A percentile compares a stretch with the other conserved stretches of the same genome.
These are phyloP conservation scores for Pseudozyma hubeiensis DNA, from an alignment of 1,284 basidiomycete species.

Conservation along the genomic window DNA sequence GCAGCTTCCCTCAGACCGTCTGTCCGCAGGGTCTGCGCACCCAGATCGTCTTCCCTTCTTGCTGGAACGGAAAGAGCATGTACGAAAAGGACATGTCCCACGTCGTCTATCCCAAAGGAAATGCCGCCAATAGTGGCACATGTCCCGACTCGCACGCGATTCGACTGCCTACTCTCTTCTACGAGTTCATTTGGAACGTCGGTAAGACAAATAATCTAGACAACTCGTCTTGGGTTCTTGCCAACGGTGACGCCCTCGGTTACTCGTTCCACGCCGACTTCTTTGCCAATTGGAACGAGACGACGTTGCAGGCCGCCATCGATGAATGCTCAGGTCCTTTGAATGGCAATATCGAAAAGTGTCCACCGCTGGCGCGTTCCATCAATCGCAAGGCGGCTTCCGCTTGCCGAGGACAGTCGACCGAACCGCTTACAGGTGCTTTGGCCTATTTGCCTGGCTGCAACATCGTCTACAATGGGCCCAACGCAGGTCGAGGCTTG, in stretches of 20 bases:
- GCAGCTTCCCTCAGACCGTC: neutral
- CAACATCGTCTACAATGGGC: constrained; percentile 2
- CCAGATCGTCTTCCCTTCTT: neutral
- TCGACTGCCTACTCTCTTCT: neutral
- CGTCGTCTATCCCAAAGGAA: neutral
- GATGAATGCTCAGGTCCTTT: neutral
- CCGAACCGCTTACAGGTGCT: neutral
- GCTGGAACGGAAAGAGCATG: neutral
- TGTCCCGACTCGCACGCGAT: neutral
- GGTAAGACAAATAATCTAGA: neutral
- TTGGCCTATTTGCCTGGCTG: neutral
- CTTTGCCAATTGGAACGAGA: neutral
- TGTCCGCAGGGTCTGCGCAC: neutral
- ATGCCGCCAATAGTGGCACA: neutral
- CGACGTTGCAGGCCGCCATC: neutral
- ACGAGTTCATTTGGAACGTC: neutral
- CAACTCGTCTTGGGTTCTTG: neutral
- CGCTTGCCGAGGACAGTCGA: neutral
- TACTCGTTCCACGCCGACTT: constrained; percentile 1
- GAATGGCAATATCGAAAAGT: neutral
- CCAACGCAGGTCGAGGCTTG: neutral
- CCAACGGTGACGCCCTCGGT: neutral
- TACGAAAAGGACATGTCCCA: neutral
- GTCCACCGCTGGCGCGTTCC: neutral
- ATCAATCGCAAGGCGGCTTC: neutral